Conservation (phyloP, 2,329 filamentous ascomycete genomes). For the Pochonia chlamydosporia region DNA sequence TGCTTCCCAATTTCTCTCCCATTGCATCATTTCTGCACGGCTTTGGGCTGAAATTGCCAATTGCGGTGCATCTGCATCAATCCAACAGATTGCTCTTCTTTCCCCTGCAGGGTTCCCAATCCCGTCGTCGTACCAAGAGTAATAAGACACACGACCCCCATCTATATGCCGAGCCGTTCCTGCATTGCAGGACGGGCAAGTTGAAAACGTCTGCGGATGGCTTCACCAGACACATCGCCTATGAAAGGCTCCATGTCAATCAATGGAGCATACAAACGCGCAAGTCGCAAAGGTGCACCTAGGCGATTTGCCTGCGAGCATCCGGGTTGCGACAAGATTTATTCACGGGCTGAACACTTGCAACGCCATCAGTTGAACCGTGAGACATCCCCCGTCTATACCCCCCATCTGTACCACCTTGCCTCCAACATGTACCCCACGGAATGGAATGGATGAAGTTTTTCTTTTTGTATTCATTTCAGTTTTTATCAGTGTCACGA, state of each 20-base stretch:
- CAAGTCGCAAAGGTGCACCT: slow-evolving; percentile 44
- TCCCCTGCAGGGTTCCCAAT: neutral
- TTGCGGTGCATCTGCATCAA: neutral
- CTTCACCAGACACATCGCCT: slow-evolving; percentile 13
- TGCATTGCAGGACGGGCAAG: neutral
- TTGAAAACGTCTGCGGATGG: slow-evolving; percentile 12
- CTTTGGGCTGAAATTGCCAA: neutral
- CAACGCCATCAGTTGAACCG: slow-evolving; percentile 79
- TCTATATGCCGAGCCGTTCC: neutral
- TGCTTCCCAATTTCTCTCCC: neutral
- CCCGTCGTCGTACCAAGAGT: neutral
- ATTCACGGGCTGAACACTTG: slow-evolving; percentile 74
- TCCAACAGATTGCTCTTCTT: neutral
- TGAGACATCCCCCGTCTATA: slow-evolving; percentile 36
- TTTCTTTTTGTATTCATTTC: slow-evolving; percentile 1
- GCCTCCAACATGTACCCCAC: neutral
- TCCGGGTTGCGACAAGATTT: slow-evolving; percentile 70
- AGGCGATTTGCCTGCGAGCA: slow-evolving; percentile 58
- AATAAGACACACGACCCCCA: no score
- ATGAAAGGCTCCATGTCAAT: neutral
- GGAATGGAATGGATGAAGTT: slow-evolving; percentile 5
- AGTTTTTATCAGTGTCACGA: neutral
- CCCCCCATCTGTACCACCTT: slow-evolving; percentile 9
- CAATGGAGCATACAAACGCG: slow-evolving; percentile 38
- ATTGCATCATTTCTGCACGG: neutral